Percentiles rank a stretch among this genome's conserved stretches.
These are phyloP conservation scores for Orbilia quercus DNA, from an alignment of 2,329 filamentous ascomycete genomes.

Conservation along the genomic window DNA sequence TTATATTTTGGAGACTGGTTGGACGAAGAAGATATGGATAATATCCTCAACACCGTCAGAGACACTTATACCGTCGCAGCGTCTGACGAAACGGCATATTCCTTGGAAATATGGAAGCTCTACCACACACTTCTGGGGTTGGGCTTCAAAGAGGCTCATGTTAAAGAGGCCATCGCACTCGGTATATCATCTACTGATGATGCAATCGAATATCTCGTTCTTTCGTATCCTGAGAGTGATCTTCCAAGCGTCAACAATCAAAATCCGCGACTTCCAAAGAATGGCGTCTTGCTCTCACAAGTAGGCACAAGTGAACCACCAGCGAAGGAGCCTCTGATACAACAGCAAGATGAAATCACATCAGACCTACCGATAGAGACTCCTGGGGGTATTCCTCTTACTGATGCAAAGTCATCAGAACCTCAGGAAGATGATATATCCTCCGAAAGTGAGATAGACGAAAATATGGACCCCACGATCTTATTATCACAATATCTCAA, in stretches of 20 bases:
- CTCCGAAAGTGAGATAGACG: slow-evolving; percentile 58
- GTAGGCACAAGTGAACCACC: slow-evolving; percentile 19
- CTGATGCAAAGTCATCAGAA: slow-evolving; percentile 1
- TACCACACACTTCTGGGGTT: slow-evolving; percentile 76
- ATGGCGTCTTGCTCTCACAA: slow-evolving; percentile 34
- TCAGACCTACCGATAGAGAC: not conserved
- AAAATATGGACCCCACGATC: slow-evolving; percentile 65
- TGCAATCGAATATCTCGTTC: slow-evolving; percentile 88
- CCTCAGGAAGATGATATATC: slow-evolving; percentile 60
- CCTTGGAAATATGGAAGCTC: slow-evolving; percentile 82
- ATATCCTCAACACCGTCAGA: slow-evolving; percentile 30
- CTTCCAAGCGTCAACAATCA: slow-evolving; percentile 73
- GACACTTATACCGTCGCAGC: slow-evolving; percentile 63
- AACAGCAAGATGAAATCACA: slow-evolving; percentile 13
- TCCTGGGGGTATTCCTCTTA: not conserved
- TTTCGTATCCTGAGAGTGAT: slow-evolving; percentile 76
- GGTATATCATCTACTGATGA: slow-evolving; percentile 72
- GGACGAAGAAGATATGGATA: slow-evolving; percentile 52
- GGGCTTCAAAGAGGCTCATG: slow-evolving; percentile 74
- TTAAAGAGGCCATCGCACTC: slow-evolving; percentile 70
- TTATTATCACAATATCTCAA: slow-evolving; percentile 74
- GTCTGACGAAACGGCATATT: slow-evolving; percentile 63
- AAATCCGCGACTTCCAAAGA: slow-evolving; percentile 8
- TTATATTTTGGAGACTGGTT: slow-evolving; percentile 48
- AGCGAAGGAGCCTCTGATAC: not conserved